Percentiles rank a stretch among this genome's conserved stretches.
phyloP scores from a whole-genome alignment of 2,329 filamentous ascomycete genomes.

The Incumbomyces lentus region DNA sequence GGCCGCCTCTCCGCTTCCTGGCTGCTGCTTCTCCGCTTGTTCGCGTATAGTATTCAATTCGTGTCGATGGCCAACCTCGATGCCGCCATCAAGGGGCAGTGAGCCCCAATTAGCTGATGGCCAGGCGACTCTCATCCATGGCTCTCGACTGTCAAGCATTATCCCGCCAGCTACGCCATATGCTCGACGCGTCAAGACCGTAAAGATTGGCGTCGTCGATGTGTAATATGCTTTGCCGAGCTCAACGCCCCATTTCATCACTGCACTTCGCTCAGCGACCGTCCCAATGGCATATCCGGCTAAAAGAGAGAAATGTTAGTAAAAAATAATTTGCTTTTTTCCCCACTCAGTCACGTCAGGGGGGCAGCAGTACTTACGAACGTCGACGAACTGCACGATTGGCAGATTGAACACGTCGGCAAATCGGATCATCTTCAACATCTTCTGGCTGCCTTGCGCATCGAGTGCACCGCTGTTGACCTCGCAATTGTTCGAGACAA shows the following conservation, averaged over 20 bases:
- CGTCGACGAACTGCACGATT: conserved; percentile 53
- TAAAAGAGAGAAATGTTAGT: conserved; percentile 21
- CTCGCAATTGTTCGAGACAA: conserved; percentile 52
- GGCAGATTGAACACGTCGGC: conserved; percentile 57
- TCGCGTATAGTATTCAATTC: conserved; percentile 42
- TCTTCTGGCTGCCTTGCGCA: conserved; percentile 50
- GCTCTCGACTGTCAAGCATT: conserved; percentile 54
- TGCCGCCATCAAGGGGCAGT: conserved; percentile 52
- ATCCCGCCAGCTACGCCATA: conserved; percentile 56
- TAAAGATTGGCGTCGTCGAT: conserved; percentile 54
- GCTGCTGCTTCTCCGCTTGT: conserved; percentile 32
- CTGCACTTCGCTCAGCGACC: conserved; percentile 50
- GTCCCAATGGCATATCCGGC: conserved; percentile 55
- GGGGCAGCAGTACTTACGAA: conserved; percentile 37
- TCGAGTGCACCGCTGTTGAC: conserved; percentile 53
- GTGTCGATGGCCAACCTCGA: conserved; percentile 53
- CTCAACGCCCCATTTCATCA: conserved; percentile 55
- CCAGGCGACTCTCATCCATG: conserved; percentile 52
- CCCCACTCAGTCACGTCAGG: not conserved
- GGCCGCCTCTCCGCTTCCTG: conserved; percentile 35
- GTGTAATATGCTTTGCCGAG: conserved; percentile 52
- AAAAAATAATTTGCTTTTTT: too few relatives aligned
- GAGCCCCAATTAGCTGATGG: conserved; percentile 54
- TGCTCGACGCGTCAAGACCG: conserved; percentile 49
- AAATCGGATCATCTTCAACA: conserved; percentile 51